Base-by-base conservation (phyloP, 768 basidiomycete genomes). In the Hygrocybe punicea region DNA sequence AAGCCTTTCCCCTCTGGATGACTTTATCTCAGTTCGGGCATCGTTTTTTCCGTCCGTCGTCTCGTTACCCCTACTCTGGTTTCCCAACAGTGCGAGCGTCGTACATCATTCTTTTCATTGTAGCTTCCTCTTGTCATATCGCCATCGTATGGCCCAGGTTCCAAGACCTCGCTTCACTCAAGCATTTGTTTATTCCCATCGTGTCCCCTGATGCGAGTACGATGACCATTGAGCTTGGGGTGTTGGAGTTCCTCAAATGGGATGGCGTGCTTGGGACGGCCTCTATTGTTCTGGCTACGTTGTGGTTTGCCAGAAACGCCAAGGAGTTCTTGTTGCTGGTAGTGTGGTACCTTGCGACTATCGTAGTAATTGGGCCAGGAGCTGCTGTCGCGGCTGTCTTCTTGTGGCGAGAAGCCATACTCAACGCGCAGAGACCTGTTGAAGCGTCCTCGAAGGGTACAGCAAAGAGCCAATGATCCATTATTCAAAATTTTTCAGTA, bases 241-340 rank as follows among this genome's bases (percentile, higher is more conserved):
- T 66, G 44, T 64, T 72, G 50, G 71, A 80, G 53, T 71, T 84
- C 42, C 68, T 84, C 39, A 78, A 83, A 61, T 84, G 81, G 81
- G 83, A 84, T 58, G 44, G 71, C 14, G 57, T 69, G 21, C 71
- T 84, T 21, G 73, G 71, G 1, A 67, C 74, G 35, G 58, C 62
- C 14, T 74, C 81, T 2, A 68, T 72, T 1, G 64, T 77, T n/a
- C 56, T 83, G 7, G 76, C 72, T 9, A 74, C 78, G 8, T 66
- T 84, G 6, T 84, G 82, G 81, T 79, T 81, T 63, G 71, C 74
- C 16, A 63, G 66, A 9, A 72, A 63, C 48, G 3, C 62, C 8
- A 62, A 62, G 51, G 70, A 78, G 53, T 52, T 74, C 6, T 16
- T 74, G 6, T 47, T 45, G 14, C 66, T 84, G 17, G 25, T 76